Conservation (phyloP, 23 red algal species). For the Agarophyton chilense region DNA sequence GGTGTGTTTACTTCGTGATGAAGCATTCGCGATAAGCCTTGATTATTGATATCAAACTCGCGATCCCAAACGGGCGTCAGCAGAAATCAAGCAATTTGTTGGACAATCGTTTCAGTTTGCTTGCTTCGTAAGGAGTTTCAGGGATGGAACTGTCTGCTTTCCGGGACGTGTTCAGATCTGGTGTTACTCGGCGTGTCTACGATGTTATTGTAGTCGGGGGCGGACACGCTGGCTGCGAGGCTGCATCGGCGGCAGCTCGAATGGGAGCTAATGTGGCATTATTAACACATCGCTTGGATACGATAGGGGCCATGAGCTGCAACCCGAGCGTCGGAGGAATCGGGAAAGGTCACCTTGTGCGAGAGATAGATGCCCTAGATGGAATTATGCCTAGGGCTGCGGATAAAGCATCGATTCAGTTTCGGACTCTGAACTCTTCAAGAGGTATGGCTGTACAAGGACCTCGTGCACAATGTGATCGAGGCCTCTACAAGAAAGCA, state of each 20-base stretch:
- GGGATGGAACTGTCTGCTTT: slow-evolving; percentile 1
- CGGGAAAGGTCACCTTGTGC: slow-evolving; percentile 83
- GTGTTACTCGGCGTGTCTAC: neutral
- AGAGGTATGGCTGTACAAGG: slow-evolving; percentile 67
- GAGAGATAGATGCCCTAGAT: slow-evolving; percentile 83
- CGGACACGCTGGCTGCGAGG: slow-evolving; percentile 78
- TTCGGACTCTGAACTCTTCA: slow-evolving; percentile 62
- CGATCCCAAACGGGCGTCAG: no score
- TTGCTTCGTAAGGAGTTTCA: no score
- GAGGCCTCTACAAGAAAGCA: slow-evolving; percentile 60
- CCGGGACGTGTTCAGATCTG: neutral
- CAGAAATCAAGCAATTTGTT: no score
- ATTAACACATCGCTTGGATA: slow-evolving; percentile 44
- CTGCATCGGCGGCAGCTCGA: slow-evolving; percentile 70
- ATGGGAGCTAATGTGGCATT: slow-evolving; percentile 67
- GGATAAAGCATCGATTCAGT: slow-evolving; percentile 67
- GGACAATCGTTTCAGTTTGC: no score
- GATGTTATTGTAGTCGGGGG: slow-evolving; percentile 80
- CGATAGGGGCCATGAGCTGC: slow-evolving; percentile 76
- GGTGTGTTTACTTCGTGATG: no score
- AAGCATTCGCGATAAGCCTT: no score
- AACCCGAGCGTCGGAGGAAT: slow-evolving; percentile 82
- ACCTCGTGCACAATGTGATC: slow-evolving; percentile 72
- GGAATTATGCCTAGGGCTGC: slow-evolving; percentile 72
- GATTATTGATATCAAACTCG: no score